Percentiles rank a stretch among this genome's conserved stretches.
These are phyloP conservation scores for Candida yuanshanica DNA, from an alignment of 805 yeast species.

Conservation along the genomic window DNA sequence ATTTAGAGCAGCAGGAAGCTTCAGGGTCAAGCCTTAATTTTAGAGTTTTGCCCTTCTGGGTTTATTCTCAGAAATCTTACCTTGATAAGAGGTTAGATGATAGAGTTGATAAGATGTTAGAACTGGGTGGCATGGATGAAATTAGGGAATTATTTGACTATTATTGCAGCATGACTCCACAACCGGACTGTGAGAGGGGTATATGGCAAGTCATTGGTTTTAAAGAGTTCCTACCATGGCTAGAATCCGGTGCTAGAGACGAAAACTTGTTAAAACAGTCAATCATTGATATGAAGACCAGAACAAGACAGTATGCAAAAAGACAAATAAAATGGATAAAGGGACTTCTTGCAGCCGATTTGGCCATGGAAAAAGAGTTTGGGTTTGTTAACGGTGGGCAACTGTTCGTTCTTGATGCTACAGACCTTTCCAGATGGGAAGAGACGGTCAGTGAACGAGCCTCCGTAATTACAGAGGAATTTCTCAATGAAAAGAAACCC, in stretches of 20 bases:
- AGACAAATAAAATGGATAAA: constrained; percentile 89
- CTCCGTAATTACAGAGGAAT: constrained; percentile 36
- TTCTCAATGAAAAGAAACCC: constrained; percentile 23
- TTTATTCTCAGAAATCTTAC: constrained; percentile 56
- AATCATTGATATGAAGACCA: constrained; percentile 69
- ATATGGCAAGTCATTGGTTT: constrained; percentile 95
- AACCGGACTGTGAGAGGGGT: constrained; percentile 61
- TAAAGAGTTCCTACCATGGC: constrained; percentile 80
- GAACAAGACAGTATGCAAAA: constrained; percentile 83
- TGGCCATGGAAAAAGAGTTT: constrained; percentile 40
- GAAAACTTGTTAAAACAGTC: constrained; percentile 35
- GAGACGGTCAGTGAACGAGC: constrained; percentile 53
- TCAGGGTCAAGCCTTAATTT: constrained; percentile 45
- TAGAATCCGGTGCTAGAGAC: constrained; percentile 23
- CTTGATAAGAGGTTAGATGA: constrained; percentile 62
- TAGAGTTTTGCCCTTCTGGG: constrained; percentile 73
- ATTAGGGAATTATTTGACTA: constrained; percentile 50
- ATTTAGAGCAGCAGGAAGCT: constrained; percentile 49
- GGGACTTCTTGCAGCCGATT: constrained; percentile 59
- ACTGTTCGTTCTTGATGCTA: constrained; percentile 68
- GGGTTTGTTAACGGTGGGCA: constrained; percentile 54
- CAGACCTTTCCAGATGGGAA: constrained; percentile 62
- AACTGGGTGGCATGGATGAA: constrained; percentile 64
- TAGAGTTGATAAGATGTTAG: constrained; percentile 82
- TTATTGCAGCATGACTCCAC: constrained; percentile 30